Percentiles rank a stretch among this genome's conserved stretches.
Conservation (phyloP, 805 yeast species). For the Nematodospora valgi region DNA sequence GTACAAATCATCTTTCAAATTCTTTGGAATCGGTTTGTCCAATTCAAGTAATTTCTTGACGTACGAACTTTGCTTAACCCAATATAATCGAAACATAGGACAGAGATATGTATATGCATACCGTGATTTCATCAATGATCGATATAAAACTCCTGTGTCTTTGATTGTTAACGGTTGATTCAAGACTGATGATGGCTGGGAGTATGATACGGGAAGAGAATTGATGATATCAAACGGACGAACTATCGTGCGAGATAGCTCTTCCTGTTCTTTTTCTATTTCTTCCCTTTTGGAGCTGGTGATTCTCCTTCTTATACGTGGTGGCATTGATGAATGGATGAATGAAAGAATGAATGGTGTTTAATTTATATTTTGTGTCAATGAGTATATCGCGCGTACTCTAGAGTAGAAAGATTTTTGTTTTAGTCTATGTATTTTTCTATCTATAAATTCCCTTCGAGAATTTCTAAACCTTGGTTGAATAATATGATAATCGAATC, state of each 20-base stretch:
- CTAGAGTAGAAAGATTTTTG: not conserved
- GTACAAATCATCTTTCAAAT: slow-evolving; percentile 14
- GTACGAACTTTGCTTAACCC: slow-evolving; percentile 69
- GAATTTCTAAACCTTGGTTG: slow-evolving; percentile 38
- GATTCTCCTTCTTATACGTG: slow-evolving; percentile 43
- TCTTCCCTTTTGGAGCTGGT: slow-evolving; percentile 40
- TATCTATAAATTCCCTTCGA: slow-evolving; percentile 26
- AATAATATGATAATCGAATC: slow-evolving; percentile 37
- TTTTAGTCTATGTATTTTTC: not conserved
- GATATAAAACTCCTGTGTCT: slow-evolving; percentile 70
- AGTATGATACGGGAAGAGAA: slow-evolving; percentile 64
- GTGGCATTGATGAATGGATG: slow-evolving; percentile 26
- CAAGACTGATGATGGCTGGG: slow-evolving; percentile 59
- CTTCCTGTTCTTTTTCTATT: slow-evolving; percentile 39
- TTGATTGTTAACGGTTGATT: slow-evolving; percentile 64
- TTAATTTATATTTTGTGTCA: slow-evolving; percentile 1
- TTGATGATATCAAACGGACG: slow-evolving; percentile 67
- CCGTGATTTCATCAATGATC: slow-evolving; percentile 72
- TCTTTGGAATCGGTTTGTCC: slow-evolving; percentile 33
- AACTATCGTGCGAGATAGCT: slow-evolving; percentile 32
- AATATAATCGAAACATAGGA: slow-evolving; percentile 72
- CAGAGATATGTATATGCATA: slow-evolving; percentile 53
- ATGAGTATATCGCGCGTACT: too few species aligned
- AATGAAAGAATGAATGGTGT: not conserved
- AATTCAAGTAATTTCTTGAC: slow-evolving; percentile 42